Conservation (phyloP, 768 basidiomycete genomes). For the Pleurotus cornucopiae region DNA sequence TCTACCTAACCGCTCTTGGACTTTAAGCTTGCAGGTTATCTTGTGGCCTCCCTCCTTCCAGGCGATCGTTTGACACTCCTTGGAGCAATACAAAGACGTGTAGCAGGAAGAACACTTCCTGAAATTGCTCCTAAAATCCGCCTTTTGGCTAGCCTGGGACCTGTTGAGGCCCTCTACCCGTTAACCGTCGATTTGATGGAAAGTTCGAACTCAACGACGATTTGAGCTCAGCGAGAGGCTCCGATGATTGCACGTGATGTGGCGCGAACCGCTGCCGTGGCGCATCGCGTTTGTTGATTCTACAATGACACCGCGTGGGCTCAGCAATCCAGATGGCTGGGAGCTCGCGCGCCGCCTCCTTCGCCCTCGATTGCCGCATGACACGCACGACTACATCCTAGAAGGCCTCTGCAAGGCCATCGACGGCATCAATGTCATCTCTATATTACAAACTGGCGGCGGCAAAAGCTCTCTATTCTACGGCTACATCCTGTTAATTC, state of each 20-base stretch:
- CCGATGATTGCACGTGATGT: background rate
- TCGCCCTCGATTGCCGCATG: slow-evolving; percentile 8
- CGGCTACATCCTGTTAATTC: background rate
- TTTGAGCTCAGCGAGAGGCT: background rate
- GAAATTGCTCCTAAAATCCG: slow-evolving; percentile 28
- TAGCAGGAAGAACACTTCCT: slow-evolving; percentile 29
- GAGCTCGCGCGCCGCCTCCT: background rate
- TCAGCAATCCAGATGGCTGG: background rate
- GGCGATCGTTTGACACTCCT: slow-evolving; percentile 29
- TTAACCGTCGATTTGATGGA: background rate
- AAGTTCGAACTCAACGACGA: background rate
- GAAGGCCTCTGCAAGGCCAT: slow-evolving; percentile 14
- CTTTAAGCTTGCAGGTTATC: slow-evolving; percentile 31
- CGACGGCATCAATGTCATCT: slow-evolving; percentile 4
- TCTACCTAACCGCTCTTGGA: slow-evolving; percentile 28
- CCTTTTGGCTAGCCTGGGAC: slow-evolving; percentile 3
- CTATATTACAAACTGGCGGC: background rate
- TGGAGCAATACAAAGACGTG: slow-evolving; percentile 33
- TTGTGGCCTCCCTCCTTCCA: slow-evolving; percentile 35
- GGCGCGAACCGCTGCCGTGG: background rate
- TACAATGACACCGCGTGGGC: background rate
- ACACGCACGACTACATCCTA: slow-evolving; percentile 16
- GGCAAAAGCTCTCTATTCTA: background rate
- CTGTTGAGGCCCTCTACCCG: background rate
- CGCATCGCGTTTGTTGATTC: background rate